Evolutionary conservation across 129 eudicot species (phyloP), one percentile per base, ranked within the genome.

Genomic region (Apium graveolens): DNA sequence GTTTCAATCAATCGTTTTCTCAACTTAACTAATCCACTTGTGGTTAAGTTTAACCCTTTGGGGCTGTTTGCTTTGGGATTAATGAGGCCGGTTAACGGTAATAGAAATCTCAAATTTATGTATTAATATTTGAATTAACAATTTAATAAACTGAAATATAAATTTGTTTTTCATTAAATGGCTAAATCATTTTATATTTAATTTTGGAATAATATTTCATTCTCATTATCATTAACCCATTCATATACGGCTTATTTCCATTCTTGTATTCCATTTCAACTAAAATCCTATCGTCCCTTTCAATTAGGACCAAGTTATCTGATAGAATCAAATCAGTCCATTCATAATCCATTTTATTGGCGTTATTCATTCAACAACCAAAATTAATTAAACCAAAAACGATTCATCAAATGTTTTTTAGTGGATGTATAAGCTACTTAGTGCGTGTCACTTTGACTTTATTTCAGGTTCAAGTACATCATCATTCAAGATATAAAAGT

Each of bases 21-120:
- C 68, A 60, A 26, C 68, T 26, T 60, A 60, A 60, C 32, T 60
- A 60, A 60, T 57, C 66, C 66, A 57, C 66, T 24, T 57, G 66
- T 9, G 26, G 34, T n/a, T 26, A 2, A 26, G 68, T 60, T 60
- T 60, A 60, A 60, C 32, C n/a, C n/a, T n/a, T n/a, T n/a, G n/a
- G n/a, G n/a, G n/a, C n/a, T n/a, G n/a, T n/a, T n/a, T n/a, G n/a
- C n/a, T n/a, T n/a, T n/a, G n/a, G n/a, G n/a, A n/a, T n/a, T n/a
- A n/a, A n/a, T n/a, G n/a, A n/a, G n/a, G n/a, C n/a, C n/a, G n/a
- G n/a, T n/a, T n/a, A n/a, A n/a, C n/a, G n/a, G n/a, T n/a, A n/a
- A n/a, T n/a, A n/a, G n/a, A n/a, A n/a, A n/a, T n/a, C n/a, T n/a
- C n/a, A n/a, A n/a, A n/a, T n/a, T n/a, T n/a, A n/a, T n/a, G n/a